phyloP scores from a whole-genome alignment of 2,329 filamentous ascomycete genomes.

The Knoxdaviesia proteae region DNA sequence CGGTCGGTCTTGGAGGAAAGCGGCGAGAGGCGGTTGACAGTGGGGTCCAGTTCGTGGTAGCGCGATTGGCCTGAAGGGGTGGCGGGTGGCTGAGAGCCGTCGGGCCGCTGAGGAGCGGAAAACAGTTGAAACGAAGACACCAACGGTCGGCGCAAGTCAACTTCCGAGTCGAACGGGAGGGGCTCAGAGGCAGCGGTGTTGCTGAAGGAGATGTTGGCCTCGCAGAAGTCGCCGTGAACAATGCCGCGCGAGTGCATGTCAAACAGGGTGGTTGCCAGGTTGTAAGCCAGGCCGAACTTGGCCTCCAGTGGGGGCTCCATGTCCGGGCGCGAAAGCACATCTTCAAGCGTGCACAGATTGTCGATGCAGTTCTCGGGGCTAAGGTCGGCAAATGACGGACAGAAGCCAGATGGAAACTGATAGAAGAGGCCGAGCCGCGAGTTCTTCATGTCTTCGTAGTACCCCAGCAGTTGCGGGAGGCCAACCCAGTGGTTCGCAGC shows the following conservation, averaged over 20 bases:
- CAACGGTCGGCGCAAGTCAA: conserved; percentile 47
- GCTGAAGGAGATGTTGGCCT: conserved; percentile 47
- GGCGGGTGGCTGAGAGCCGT: conserved; percentile 9
- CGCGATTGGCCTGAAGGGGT: conserved; percentile 25
- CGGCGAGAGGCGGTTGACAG: conserved; percentile 25
- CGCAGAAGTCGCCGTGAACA: conserved; percentile 48
- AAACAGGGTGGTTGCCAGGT: conserved; percentile 51
- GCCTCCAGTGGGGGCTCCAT: conserved; percentile 51
- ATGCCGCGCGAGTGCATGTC: conserved; percentile 51
- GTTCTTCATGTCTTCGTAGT: conserved; percentile 53
- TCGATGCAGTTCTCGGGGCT: conserved; percentile 24
- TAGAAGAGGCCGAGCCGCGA: conserved; percentile 58
- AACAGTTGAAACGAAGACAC: conserved; percentile 61
- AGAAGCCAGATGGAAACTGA: conserved; percentile 45
- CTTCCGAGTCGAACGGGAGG: conserved; percentile 20
- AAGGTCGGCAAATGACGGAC: background rate
- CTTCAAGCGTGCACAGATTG: conserved; percentile 30
- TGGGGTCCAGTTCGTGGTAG: conserved; percentile 45
- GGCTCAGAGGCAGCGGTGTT: conserved; percentile 20
- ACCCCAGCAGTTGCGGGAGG: conserved; percentile 39
- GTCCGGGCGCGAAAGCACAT: conserved; percentile 28
- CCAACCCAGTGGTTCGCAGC: conserved; percentile 33
- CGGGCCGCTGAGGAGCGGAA: conserved; percentile 12
- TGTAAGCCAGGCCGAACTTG: conserved; percentile 55
- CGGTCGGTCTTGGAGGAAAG: conserved; percentile 28